Evolutionary conservation across 306 rosid species (phyloP).

Genomic region (Pyrus communis): DNA sequence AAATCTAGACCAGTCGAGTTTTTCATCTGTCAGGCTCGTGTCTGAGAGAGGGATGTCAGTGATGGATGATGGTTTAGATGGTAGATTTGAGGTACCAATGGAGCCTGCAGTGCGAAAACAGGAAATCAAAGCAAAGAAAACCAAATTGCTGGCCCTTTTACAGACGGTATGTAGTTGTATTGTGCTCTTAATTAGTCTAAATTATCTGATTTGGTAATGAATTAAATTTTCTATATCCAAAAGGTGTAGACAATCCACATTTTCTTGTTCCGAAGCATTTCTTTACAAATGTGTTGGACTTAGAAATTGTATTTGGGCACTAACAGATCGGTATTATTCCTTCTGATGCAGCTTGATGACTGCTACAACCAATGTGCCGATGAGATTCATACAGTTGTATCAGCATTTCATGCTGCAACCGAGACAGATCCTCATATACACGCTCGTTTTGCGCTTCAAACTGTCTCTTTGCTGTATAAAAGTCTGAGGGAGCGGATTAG

Average conservation of each 20-base stretch:
- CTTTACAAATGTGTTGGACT: neutral
- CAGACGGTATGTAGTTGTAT: constrained; percentile 50
- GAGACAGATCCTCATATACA: constrained; percentile 70
- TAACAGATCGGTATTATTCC: neutral
- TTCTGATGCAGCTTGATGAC: constrained; percentile 53
- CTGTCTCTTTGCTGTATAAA: constrained; percentile 49
- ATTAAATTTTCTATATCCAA: neutral
- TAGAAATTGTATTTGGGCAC: neutral
- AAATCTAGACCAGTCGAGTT: constrained; percentile 29
- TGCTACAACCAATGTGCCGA: constrained; percentile 69
- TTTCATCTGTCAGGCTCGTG: constrained; percentile 16
- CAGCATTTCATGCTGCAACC: constrained; percentile 81
- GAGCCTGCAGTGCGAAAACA: constrained; percentile 30
- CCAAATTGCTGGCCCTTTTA: constrained; percentile 58
- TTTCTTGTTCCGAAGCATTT: neutral
- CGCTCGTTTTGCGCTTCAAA: constrained; percentile 61
- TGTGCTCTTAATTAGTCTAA: neutral
- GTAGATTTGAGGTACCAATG: constrained; percentile 20
- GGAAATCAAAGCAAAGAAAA: constrained; percentile 48
- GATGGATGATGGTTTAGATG: constrained; percentile 12
- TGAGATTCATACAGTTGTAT: constrained; percentile 71
- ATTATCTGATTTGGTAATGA: neutral
- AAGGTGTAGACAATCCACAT: neutral
- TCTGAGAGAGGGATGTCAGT: neutral
- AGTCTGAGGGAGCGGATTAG: constrained; percentile 75